Base-by-base conservation (phyloP, 352 stramenopile genomes). In the Phytophthora tubulina region DNA sequence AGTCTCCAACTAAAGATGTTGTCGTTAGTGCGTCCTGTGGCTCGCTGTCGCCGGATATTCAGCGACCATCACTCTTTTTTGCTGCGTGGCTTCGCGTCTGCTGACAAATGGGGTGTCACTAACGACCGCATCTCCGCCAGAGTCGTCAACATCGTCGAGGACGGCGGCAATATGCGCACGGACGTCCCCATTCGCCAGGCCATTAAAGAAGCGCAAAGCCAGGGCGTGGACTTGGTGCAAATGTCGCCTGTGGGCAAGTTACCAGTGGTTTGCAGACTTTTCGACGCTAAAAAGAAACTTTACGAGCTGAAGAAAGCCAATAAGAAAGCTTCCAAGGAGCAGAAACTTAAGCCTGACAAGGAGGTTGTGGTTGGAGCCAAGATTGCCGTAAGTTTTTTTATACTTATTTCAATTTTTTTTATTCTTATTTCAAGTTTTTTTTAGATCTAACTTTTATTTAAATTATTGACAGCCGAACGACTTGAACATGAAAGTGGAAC, bases 201-300 rank as follows among this genome's bases (percentile, higher is more conserved):
- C 17, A 60, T 94, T n/a, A 21, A 81, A 15, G 80, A 92, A 36
- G 88, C 88, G 2, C 61, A 57, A 15, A 55, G 56, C 1, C 70
- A 70, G 44, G 82, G 82, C 44, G 71, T 95, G 50, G 88, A 95
- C 64, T 79, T 95, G 32, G 86, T 95, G 62, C 86, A 95, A 61
- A 85, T 95, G 44, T 89, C 83, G 9, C 69, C 75, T 30, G 68
- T 56, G 42, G 78, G 81, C 10, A 67, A 73, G 9, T 46, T 77
- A 1, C 64, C 80, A 7, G 70, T 78, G 6, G 65, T 94, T 1
- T 94, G 87, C 53, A 75, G 81, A 46, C 72, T 94, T 51, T 94
- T 94, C 54, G 82, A 94, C 67, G 79, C 81, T n/a, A 84, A 92
- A 73, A 93, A 93, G 76, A 80, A 85, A 11, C 52, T 89, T 10